These are phyloP conservation scores for Kingdonia uniflora DNA, from an alignment of 164 flowering plant species.

Conservation along the genomic window DNA sequence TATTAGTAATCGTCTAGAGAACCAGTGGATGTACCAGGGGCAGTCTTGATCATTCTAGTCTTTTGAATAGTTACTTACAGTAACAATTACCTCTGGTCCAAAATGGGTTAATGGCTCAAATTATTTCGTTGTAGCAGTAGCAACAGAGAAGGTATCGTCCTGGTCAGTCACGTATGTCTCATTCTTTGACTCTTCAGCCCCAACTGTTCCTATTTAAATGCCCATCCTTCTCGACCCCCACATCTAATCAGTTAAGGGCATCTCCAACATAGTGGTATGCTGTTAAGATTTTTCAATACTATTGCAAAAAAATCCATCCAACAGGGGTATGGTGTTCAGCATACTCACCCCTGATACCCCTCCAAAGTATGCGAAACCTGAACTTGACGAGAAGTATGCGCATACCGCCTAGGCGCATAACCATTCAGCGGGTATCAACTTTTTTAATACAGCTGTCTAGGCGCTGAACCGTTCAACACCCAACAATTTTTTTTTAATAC, in stretches of 20 bases:
- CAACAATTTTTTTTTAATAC: too few relatives aligned
- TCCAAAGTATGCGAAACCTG: too few relatives aligned
- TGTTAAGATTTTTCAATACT: too few relatives aligned
- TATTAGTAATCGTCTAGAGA: conserved; percentile 33
- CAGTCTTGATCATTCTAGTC: conserved; percentile 21
- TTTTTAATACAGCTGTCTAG: too few relatives aligned
- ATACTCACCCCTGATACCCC: too few relatives aligned
- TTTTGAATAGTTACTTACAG: conserved; percentile 34
- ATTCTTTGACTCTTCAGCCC: conserved; percentile 53
- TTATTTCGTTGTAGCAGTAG: conserved; percentile 39
- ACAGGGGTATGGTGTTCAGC: too few relatives aligned
- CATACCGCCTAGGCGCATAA: too few relatives aligned
- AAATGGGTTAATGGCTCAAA: conserved; percentile 53
- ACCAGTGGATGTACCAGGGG: conserved; percentile 29
- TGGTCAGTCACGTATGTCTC: conserved; percentile 47
- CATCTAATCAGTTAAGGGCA: conserved; percentile 23
- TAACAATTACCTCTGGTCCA: conserved; percentile 50
- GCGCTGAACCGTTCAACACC: too few relatives aligned
- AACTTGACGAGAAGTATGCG: too few relatives aligned
- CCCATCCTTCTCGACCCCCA: conserved; percentile 31
- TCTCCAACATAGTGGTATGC: too few relatives aligned
- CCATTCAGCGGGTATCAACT: too few relatives aligned
- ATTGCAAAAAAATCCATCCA: too few relatives aligned
- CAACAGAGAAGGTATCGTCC: conserved; percentile 53
- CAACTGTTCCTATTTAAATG: conserved; percentile 40